phyloP scores from a whole-genome alignment of 148 eudicot species.

The Vaccinium vitisidaea region DNA sequence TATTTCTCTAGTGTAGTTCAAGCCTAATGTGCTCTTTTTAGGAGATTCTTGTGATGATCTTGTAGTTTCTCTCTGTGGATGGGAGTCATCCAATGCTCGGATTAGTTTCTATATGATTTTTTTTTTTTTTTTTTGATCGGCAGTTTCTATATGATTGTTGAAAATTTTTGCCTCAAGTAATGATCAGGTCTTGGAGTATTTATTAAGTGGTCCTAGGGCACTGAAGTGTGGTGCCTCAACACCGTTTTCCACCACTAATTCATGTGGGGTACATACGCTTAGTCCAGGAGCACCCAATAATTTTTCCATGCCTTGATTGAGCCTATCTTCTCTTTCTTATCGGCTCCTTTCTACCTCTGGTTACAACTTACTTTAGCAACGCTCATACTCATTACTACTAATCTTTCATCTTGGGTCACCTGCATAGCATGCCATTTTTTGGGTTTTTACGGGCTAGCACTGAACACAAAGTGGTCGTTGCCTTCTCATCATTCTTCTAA shows the following conservation, averaged over 20 bases:
- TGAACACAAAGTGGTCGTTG: neutral
- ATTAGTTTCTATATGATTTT: neutral
- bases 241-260: too few relatives aligned
- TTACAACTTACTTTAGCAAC: neutral
- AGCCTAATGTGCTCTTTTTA: neutral
- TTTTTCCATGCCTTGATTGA: neutral
- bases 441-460: neutral
- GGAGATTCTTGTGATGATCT: neutral
- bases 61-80: neutral
- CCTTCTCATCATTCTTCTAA: conserved; percentile 1
- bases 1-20: neutral
- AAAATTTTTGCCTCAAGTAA: neutral
- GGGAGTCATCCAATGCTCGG: neutral
- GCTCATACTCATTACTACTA: neutral
- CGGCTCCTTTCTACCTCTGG: neutral
- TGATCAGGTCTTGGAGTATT: too few relatives aligned
- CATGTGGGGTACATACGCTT: too few relatives aligned
- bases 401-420: neutral
- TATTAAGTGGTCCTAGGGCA: too few relatives aligned
- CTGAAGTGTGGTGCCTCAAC: too few relatives aligned
- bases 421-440: neutral
- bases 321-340: neutral
- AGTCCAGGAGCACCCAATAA: too few relatives aligned
- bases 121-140: too few relatives aligned
- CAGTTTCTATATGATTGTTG: neutral